Base-by-base conservation (phyloP, 169 alveolate species). In the Fabrea salina region DNA sequence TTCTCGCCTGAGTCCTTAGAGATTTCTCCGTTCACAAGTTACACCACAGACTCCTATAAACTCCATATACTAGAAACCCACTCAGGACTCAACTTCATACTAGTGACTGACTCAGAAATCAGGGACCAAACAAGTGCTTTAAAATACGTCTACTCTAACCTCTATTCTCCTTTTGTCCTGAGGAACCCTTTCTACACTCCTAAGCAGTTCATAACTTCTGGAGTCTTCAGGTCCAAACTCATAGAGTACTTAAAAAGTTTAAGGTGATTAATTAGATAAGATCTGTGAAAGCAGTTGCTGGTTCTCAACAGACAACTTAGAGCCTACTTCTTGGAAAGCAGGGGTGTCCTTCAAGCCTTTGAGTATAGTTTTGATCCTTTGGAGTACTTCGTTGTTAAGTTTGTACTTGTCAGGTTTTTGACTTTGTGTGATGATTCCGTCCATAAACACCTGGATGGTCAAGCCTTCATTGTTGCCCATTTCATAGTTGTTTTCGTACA, bases 171-270 rank as follows among this genome's bases (percentile, higher is more conserved):
- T 16, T 61, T 33, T 61, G 74, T 61, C 51, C 1, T 61, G 22
- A 61, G 74, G 74, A 61, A 61, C 25, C 74, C 74, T 16, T 61
- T 61, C 39, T 61, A 61, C 32, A 51, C 32, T 16, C 74, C 74
- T 0, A 61, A 61, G 49, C 32, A 61, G 32, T n/a, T 27, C 19
- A 61, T 61, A 16, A 32, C 43, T 61, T 61, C 74, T 33, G 74
- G 27, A 13, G 74, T 37, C 13, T 61, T 61, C 32, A 61, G 50
- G 39, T 51, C 32, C 16, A 61, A 61, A 61, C 54, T 61, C 7
- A 2, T n/a, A 35, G 74, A 61, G 74, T 35, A 61, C 25, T 61
- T 61, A 16, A 13, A 8, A 16, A 37, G 37, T 16, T 61, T 61
- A 61, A 51, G 19, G n/a, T 33, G 74, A 2, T 61, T 13, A 61